Conservation (phyloP, 2,329 filamentous ascomycete genomes). For the Fragosphaeria purpurea region DNA sequence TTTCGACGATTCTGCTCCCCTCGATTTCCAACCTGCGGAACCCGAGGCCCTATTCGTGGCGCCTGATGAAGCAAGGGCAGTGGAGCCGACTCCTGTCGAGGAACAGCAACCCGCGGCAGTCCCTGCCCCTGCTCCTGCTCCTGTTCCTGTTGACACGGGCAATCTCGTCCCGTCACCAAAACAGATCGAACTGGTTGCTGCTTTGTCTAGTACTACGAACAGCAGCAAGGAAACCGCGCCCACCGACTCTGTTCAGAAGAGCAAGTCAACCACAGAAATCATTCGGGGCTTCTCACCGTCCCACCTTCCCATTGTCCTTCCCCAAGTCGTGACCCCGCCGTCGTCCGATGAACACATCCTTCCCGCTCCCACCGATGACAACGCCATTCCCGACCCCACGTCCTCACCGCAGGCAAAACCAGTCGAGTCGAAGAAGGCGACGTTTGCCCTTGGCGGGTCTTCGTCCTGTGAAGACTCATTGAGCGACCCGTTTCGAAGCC, state of each 20-base stretch:
- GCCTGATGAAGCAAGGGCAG: neutral
- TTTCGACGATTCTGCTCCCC: slow-evolving; percentile 11
- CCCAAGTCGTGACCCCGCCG: slow-evolving; percentile 18
- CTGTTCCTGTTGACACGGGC: no score
- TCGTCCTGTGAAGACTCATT: slow-evolving; percentile 77
- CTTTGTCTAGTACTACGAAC: no score
- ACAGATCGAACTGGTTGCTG: no score
- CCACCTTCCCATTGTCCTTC: slow-evolving; percentile 43
- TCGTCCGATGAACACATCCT: neutral
- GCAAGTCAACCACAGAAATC: slow-evolving; percentile 42
- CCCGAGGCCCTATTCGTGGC: slow-evolving; percentile 15
- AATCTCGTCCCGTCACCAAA: neutral
- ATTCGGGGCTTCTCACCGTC: slow-evolving; percentile 81
- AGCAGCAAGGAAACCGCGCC: neutral
- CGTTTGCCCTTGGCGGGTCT: slow-evolving; percentile 66
- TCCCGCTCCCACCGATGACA: slow-evolving; percentile 14
- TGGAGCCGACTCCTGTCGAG: neutral
- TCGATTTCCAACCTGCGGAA: slow-evolving; percentile 16
- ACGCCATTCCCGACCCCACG: slow-evolving; percentile 49
- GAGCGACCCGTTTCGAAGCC: slow-evolving; percentile 39
- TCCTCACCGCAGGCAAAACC: slow-evolving; percentile 51
- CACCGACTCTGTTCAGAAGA: slow-evolving; percentile 5
- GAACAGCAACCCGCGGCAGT: neutral
- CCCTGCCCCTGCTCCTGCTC: neutral
- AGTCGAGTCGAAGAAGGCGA: slow-evolving; percentile 57